Evolutionary conservation across 352 stramenopile genomes (phyloP), one percentile per base, ranked within the genome.

Genomic region (Nothophytophthora sp.): DNA sequence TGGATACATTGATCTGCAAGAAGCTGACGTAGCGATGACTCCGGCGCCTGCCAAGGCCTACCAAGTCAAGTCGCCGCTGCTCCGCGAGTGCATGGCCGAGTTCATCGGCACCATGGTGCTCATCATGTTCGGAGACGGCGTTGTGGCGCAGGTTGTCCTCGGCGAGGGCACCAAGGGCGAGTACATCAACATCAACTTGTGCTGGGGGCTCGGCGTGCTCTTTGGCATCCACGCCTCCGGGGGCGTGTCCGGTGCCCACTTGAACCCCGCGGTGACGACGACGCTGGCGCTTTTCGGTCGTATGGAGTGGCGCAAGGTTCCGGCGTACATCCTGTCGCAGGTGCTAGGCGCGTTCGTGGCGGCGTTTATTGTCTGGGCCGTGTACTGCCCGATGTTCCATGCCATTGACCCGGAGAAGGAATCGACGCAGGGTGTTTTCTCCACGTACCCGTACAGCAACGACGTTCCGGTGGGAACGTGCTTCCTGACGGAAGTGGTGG

Each of bases 41-140:
- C 20, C 41, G 8, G 43, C 39, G 43, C 43, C 43, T 22, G 43
- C 43, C 43, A 50, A 50, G 29, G 19, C 29, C n/a, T 41, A 33
- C 30, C 43, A 50, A 22, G 20, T 50, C 49, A 56, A 59, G 34
- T 51, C 40, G 24, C 34, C 36, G 35, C 46, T 75, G 29, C 12
- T 76, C 5, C 77, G 77, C 20, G 70, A 89, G 51, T 87, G 78
- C 35, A 27, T 87, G 20, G 75, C 73, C 33, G 78, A 87, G 50
- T 86, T 84, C 59, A 62, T 89, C 30, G 73, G 70, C 44, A 83
- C 71, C 6, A 61, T 84, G 34, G 58, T 87, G 19, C 53, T 89
- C 28, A 67, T 89, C 50, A 36, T 66, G 15, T 87, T 89, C 54
- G 78, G 78, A 15, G 63, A 81, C 41, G 78, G 75, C 25, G 76